Percentiles rank a stretch among this genome's conserved stretches.
Conservation (phyloP, 2,329 filamentous ascomycete genomes). For the Penicillium sp. region DNA sequence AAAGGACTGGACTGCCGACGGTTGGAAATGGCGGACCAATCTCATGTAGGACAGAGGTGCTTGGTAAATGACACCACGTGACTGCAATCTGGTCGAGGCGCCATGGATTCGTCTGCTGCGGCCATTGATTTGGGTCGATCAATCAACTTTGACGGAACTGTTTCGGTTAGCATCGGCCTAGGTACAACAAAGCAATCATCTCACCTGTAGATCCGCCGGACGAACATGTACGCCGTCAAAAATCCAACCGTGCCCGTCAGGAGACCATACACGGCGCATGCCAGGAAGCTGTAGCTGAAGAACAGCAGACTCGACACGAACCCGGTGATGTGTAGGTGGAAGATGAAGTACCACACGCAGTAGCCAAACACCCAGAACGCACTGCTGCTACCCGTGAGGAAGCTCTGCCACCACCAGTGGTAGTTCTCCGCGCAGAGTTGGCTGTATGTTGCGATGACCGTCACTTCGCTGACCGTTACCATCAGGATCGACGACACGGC, state of each 20-base stretch:
- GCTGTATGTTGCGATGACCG: slow-evolving; percentile 71
- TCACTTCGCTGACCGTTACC: slow-evolving; percentile 71
- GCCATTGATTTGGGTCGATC: too few relatives aligned
- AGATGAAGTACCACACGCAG: slow-evolving; percentile 73
- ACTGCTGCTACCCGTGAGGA: slow-evolving; percentile 67
- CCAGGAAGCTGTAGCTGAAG: slow-evolving; percentile 75
- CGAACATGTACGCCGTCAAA: slow-evolving; percentile 72
- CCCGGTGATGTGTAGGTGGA: slow-evolving; percentile 70
- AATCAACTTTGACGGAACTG: slow-evolving; percentile 32
- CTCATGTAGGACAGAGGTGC: too few relatives aligned
- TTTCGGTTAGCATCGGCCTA: too few relatives aligned
- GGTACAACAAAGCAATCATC: too few relatives aligned
- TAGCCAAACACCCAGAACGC: slow-evolving; percentile 75
- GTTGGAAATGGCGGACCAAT: too few relatives aligned
- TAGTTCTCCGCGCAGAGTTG: slow-evolving; percentile 82
- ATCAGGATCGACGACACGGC: slow-evolving; percentile 64
- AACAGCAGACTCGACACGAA: slow-evolving; percentile 72
- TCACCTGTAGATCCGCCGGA: slow-evolving; percentile 71
- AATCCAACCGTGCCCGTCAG: slow-evolving; percentile 78
- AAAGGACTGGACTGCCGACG: too few relatives aligned
- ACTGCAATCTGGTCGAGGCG: too few relatives aligned
- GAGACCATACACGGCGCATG: slow-evolving; percentile 70
- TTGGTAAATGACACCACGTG: too few relatives aligned
- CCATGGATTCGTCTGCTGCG: too few relatives aligned
- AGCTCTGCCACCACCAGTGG: slow-evolving; percentile 88